Conservation (phyloP, 495 filamentous ascomycete species). For the Daldinia grandis region DNA sequence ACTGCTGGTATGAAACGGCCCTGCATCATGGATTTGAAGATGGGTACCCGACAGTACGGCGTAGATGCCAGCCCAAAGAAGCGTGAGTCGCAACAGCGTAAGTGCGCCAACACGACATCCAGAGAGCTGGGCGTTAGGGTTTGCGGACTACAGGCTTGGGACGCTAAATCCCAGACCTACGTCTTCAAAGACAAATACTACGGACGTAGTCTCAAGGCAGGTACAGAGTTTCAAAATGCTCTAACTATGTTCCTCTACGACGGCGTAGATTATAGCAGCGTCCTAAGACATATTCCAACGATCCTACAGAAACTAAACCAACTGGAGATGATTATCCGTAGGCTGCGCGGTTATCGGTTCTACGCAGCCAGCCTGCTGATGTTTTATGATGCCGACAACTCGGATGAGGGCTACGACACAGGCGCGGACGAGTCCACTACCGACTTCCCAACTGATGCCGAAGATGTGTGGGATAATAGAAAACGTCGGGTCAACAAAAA, state of each 20-base stretch:
- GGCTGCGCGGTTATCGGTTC: conserved; percentile 86
- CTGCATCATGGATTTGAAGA: conserved; percentile 97
- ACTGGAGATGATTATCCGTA: conserved; percentile 82
- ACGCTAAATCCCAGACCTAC: conserved; percentile 81
- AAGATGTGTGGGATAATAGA: conserved; percentile 49
- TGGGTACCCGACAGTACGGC: conserved; percentile 98
- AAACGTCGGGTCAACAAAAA: conserved; percentile 49
- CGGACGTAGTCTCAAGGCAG: conserved; percentile 86
- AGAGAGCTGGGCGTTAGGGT: conserved; percentile 89
- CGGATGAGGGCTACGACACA: conserved; percentile 60
- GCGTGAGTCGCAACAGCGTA: conserved; percentile 87
- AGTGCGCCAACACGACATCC: conserved; percentile 92
- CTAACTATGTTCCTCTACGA: conserved; percentile 91
- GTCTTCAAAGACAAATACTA: conserved; percentile 97
- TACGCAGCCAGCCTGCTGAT: conserved; percentile 95
- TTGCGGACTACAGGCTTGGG: conserved; percentile 97
- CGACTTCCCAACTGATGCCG: conserved; percentile 60
- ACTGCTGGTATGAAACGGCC: conserved; percentile 96
- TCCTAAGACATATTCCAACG: conserved; percentile 83
- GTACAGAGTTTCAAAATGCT: conserved; percentile 88
- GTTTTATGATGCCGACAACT: conserved; percentile 83
- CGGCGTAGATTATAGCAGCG: conserved; percentile 79
- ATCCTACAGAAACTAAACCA: conserved; percentile 83
- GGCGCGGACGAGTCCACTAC: conserved; percentile 58
- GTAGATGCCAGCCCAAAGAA: conserved; percentile 94